phyloP scores from a whole-genome alignment of 2,329 filamentous ascomycete species.

The Aspergillus hortae region DNA sequence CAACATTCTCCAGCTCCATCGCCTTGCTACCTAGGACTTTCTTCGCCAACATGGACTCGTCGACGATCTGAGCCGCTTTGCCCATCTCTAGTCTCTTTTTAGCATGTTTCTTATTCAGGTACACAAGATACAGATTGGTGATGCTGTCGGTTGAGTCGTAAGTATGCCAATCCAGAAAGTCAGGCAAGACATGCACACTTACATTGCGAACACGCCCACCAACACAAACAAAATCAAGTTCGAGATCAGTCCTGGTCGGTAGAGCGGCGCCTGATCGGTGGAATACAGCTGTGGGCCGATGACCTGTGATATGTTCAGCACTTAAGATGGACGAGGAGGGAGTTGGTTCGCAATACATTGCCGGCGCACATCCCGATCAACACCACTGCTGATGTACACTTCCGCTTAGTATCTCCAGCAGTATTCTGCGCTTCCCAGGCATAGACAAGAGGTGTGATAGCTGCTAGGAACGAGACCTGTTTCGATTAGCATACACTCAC shows the following conservation, averaged over 20 bases:
- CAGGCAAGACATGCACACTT: neutral
- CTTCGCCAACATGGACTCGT: constrained; percentile 35
- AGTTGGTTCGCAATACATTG: constrained; percentile 20
- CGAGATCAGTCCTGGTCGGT: constrained; percentile 31
- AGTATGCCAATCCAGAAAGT: neutral
- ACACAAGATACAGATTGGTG: constrained; percentile 28
- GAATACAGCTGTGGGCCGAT: constrained; percentile 36
- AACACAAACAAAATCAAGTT: constrained; percentile 33
- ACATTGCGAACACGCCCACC: constrained; percentile 25
- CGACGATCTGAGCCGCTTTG: constrained; percentile 25
- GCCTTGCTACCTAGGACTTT: constrained; percentile 7
- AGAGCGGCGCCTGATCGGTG: constrained; percentile 30
- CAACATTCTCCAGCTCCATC: constrained; percentile 6
- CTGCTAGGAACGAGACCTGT: constrained; percentile 29
- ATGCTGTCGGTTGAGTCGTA: constrained; percentile 9
- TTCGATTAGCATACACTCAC: neutral
- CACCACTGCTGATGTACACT: constrained; percentile 33
- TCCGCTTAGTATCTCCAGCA: constrained; percentile 35
- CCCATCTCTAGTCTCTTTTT: constrained; percentile 27
- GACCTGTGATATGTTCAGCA: neutral
- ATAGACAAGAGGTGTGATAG: constrained; percentile 34
- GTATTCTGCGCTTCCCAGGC: constrained; percentile 38
- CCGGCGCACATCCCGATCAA: constrained; percentile 37
- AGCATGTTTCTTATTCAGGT: constrained; percentile 29
- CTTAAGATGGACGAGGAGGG: accelerated